Base-by-base conservation (phyloP, 495 filamentous ascomycete genomes). In the Niebla homalea region DNA sequence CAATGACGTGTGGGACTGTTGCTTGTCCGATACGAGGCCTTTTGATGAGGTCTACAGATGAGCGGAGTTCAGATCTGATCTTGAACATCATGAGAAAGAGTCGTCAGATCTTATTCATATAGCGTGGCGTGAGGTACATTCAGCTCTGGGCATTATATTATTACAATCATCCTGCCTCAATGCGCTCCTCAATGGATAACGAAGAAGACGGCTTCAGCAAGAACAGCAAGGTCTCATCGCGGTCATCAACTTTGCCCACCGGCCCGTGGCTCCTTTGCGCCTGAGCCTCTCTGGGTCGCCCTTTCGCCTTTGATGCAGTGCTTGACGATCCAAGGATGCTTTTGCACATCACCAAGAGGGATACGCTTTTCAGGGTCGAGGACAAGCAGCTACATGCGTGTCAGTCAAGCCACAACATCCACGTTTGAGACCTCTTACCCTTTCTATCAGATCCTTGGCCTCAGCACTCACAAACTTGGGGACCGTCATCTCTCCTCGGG, bases 1-100 rank as follows among this genome's bases (percentile, higher is more conserved):
- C 46, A 92, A 95, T 66, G 83, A 94, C 66, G 93, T 97, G 23
- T 98, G 89, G 85, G 89, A 95, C 56, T 94, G 88, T 56, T 97
- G 93, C 66, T 97, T 94, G 60, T 68, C 76, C 32, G 92, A 98
- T 65, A 96, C 89, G 3, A 71, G 93, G 54, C 92, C 92, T 10
- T 98, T 98, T 66, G 87, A 96, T 65, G 89, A 94, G 59, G 89
- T 98, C 29, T 98, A 94, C 64, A 79, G 87, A 69, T 98, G 66
- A 83, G 15, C 11, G 18, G 21, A 36, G 32, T 8, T 22, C 16
- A 50, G n/a, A 2, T 26, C 6, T 2, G 32, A 7, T 25, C 16
- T 32, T 37, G 5, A 8, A 36, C 20, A 51, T 36, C 5, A 56
- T 15, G 20, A 23, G 3, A 22, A 16, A 16, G 15, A 0, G 11